These are phyloP conservation scores for Capsicum baccatum DNA, from an alignment of 257 asterid genomes.

Conservation along the genomic window DNA sequence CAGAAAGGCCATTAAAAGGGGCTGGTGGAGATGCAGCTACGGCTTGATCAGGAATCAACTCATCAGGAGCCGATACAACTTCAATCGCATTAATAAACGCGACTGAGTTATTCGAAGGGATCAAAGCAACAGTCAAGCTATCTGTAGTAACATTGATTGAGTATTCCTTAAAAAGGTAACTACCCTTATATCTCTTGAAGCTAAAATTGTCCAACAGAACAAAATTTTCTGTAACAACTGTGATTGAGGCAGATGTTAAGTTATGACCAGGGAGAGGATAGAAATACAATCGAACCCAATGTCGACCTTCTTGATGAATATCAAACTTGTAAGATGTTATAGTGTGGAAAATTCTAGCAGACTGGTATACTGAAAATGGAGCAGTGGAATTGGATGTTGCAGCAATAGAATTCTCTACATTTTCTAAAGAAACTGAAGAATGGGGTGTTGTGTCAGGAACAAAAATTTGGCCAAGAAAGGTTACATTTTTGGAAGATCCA, in stretches of 20 bases:
- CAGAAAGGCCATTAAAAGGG: conserved; percentile 52
- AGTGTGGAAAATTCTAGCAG: conserved; percentile 59
- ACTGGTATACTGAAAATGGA: conserved; percentile 65
- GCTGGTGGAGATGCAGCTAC: conserved; percentile 43
- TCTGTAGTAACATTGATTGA: conserved; percentile 62
- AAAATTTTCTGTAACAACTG: conserved; percentile 66
- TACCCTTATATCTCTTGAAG: conserved; percentile 46
- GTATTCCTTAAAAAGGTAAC: conserved; percentile 65
- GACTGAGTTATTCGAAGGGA: conserved; percentile 58
- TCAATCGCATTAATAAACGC: conserved; percentile 82
- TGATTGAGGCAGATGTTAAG: conserved; percentile 57
- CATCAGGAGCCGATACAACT: conserved; percentile 67
- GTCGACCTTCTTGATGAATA: conserved; percentile 57
- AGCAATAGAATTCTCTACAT: conserved; percentile 46
- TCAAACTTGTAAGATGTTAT: conserved; percentile 57
- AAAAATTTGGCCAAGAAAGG: conserved; percentile 58
- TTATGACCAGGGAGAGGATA: conserved; percentile 59
- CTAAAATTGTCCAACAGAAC: conserved; percentile 70
- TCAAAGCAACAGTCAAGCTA: conserved; percentile 53
- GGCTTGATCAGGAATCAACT: conserved; percentile 60
- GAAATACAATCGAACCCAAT: conserved; percentile 77
- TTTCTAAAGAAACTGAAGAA: conserved; percentile 51
- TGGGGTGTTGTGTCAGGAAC: conserved; percentile 57
- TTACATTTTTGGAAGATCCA: conserved; percentile 71
- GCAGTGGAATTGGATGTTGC: conserved; percentile 62